Evolutionary conservation across 768 basidiomycete genomes (phyloP), one percentile per base, ranked within the genome.

Genomic region (Lyophyllum semitale): DNA sequence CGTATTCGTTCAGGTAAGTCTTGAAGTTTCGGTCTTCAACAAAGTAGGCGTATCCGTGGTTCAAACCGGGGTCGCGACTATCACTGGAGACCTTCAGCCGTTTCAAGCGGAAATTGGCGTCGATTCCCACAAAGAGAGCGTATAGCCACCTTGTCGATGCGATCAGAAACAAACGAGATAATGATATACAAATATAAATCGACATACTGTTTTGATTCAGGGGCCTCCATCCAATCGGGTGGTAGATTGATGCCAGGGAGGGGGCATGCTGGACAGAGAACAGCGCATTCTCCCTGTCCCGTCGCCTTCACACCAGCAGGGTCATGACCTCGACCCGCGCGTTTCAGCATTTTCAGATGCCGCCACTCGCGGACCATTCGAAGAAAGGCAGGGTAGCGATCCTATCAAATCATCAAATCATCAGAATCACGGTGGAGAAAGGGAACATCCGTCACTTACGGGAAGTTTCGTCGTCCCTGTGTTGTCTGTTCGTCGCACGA

Each of bases 401-500:
- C 38, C 47, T 54, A 20, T 29, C 2, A 18, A 27, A 26, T 8
- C 9, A 9, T 3, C 9, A 29, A 9, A 11, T 26, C 13, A 32
- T 32, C 22, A 22, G 4, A 22, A 18, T 22, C 17, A 38, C 4
- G 12, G 15, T 22, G n/a, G 42, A 33, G 30, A 4, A 12, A 43
- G 8, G 4, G 17, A 32, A n/a, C 3, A 13, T 8, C 13, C 8
- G 38, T n/a, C 3, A 33, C 51, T 33, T 25, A 43, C 51, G 12
- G 41, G 41, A 3, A 23, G 17, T 8, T 17, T 7, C n/a, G 30
- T 15, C 29, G 18, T 15, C 1, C 42, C 65, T 0, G 59, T 63
- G 44, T 72, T 72, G 35, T 71, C 59, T 0, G 64, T 64, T 4
- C 64, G 46, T 8, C 66, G 55, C 1, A 49, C 50, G 0, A 73